A percentile compares a stretch with the other conserved stretches of the same genome.
Conservation (phyloP, 1,284 basidiomycete species). For the Ganoderma multipileum region DNA sequence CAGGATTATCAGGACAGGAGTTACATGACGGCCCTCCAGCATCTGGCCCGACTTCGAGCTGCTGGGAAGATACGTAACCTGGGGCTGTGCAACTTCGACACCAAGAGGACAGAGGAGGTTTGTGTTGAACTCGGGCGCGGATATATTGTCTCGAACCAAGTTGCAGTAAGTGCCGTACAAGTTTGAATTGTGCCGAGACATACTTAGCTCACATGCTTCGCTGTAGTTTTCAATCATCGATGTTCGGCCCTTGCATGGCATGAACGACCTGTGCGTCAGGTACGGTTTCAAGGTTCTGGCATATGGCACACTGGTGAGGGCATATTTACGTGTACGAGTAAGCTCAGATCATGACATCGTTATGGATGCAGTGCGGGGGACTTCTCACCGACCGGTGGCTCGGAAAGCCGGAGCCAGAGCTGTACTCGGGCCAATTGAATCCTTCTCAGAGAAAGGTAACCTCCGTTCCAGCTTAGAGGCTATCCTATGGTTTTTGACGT, state of each 20-base stretch:
- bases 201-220: not conserved
- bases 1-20: constrained; percentile 73
- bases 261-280: constrained; percentile 74
- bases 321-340: constrained; percentile 7
- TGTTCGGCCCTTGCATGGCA: constrained; percentile 73
- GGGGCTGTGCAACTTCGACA: constrained; percentile 81
- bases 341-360: constrained; percentile 11
- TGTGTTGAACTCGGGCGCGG: constrained; percentile 71
- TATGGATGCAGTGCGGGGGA: constrained; percentile 71
- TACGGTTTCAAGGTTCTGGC: constrained; percentile 76
- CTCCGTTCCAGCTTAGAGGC: not conserved
- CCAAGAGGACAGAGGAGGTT: constrained; percentile 74
- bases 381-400: constrained; percentile 81
- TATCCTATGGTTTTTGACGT: not conserved
- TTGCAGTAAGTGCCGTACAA: constrained; percentile 36
- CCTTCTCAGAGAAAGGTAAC: constrained; percentile 79
- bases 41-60: constrained; percentile 60
- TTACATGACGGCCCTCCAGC: constrained; percentile 65
- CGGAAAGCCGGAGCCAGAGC: constrained; percentile 68
- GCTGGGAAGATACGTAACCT: constrained; percentile 69
- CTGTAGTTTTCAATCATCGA: constrained; percentile 79
- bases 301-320: constrained; percentile 75
- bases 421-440: constrained; percentile 63
- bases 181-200: not conserved
- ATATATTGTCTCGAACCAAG: constrained; percentile 79